Evolutionary conservation across 805 yeast species (phyloP).

Genomic region (Yamadazyma philogaea): DNA sequence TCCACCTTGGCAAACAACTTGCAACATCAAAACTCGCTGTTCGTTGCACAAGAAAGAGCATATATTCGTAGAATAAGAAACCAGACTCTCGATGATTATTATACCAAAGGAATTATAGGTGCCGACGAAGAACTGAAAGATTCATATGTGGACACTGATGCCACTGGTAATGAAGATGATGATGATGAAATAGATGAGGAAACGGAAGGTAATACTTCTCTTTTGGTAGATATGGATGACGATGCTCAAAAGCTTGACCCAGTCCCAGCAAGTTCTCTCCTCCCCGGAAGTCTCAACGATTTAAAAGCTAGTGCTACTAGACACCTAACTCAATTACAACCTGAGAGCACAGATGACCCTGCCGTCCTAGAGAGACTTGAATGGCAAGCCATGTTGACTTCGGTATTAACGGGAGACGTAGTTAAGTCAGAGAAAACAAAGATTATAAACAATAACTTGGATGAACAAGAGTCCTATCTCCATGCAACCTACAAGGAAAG

Average conservation of each 20-base stretch:
- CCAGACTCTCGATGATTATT: conserved; percentile 64
- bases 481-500: conserved; percentile 62
- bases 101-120: conserved; percentile 61
- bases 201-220: conserved; percentile 23
- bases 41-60: conserved; percentile 62
- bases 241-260: conserved; percentile 50
- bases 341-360: conserved; percentile 41
- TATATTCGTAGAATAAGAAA: conserved; percentile 62
- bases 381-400: conserved; percentile 92
- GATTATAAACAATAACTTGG: conserved; percentile 46
- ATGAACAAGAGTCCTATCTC: conserved; percentile 46
- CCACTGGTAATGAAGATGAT: conserved; percentile 21
- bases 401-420: conserved; percentile 93
- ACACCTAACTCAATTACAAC: conserved; percentile 34
- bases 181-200: conserved; percentile 26
- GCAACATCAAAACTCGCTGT: conserved; percentile 21
- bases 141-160: conserved; percentile 21
- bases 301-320: conserved; percentile 32
- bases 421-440: conserved; percentile 85
- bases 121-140: conserved; percentile 24
- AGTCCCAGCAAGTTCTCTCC: conserved; percentile 33
- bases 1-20: conserved; percentile 16
- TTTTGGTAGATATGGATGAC: conserved; percentile 40
- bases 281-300: conserved; percentile 24
- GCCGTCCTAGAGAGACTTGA: conserved; percentile 74